Base-by-base conservation (phyloP, 2,329 filamentous ascomycete genomes). In the Aspergillus sp. region DNA sequence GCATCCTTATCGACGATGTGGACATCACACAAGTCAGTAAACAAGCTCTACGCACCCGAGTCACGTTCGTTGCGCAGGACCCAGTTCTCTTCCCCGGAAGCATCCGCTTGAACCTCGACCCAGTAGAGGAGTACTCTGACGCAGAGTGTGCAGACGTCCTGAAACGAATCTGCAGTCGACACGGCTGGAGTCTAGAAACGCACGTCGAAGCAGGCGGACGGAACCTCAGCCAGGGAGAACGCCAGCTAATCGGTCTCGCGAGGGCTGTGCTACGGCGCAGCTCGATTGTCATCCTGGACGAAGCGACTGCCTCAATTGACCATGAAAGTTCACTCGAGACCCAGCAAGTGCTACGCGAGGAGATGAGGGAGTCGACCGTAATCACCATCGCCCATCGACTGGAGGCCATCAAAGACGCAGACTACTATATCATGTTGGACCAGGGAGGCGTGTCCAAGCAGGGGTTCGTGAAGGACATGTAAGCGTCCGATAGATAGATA, bases 61-160 rank as follows among this genome's bases (percentile, higher is more conserved):
- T 89, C 21, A 88, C 86, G 0, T 89, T 89, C 72, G 81, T 90
- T 5, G 86, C 87, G 0, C 87, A 90, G 70, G 87, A 90, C 54
- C 86, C 87, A 0, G 82, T 89, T 0, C 80, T 89, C 3, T 89
- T 89, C 70, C 83, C 85, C 0, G 86, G 86, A 2, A 83, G 77
- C 10, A 82, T 88, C 73, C 81, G 84, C 2, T 79, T 83, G 54
- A 89, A 89, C 62, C 82, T 89, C 25, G 86, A 89, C 57, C 86
- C 87, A 0, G 78, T 86, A 0, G 75, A 80, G 21, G 82, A 87
- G 57, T 85, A 86, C 71, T 76, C 78, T 2, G 83, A 87, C 67
- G 75, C 74, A 1, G 83, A 84, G 36, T 88, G 86, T 66, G 71
- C 73, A 0, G 72, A 78, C 1, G 83, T 87, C 0, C 74, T 89